Evolutionary conservation across 257 asterid genomes (phyloP).

Genomic region (Jasminum sambac): DNA sequence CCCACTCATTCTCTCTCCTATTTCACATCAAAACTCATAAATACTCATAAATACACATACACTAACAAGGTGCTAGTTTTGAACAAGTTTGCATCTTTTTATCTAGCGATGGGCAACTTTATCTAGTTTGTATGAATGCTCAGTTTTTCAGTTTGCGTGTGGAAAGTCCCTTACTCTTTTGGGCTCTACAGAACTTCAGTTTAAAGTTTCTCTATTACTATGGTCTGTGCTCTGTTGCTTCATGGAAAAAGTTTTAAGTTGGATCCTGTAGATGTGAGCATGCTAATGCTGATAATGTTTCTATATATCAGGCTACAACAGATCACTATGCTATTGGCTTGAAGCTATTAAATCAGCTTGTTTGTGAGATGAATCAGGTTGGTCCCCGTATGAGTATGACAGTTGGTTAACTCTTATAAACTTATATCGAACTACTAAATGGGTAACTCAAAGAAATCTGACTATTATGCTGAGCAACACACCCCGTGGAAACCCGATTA

Average conservation of each 20-base stretch:
- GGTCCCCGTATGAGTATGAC: conserved; percentile 22
- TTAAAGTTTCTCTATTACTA: conserved; percentile 1
- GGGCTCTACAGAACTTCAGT: not conserved
- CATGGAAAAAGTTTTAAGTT: conserved; percentile 8
- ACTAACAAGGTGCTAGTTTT: too few relatives aligned
- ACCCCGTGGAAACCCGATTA: conserved; percentile 16
- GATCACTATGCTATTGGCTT: conserved; percentile 90
- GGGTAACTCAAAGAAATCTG: conserved; percentile 11
- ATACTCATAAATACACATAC: too few relatives aligned
- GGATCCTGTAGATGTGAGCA: not conserved
- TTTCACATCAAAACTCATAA: too few relatives aligned
- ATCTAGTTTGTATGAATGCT: not conserved
- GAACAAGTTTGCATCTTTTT: conserved; percentile 11
- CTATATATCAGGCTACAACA: conserved; percentile 71
- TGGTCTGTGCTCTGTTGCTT: conserved; percentile 9
- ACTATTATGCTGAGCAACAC: conserved; percentile 3
- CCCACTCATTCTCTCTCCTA: too few relatives aligned
- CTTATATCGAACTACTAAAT: conserved; percentile 10
- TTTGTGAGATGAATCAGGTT: conserved; percentile 97
- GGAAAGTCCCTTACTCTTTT: not conserved
- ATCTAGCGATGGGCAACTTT: not conserved
- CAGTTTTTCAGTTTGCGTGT: not conserved
- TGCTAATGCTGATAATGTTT: conserved; percentile 30
- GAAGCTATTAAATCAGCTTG: conserved; percentile 94
- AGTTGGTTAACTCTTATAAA: conserved; percentile 11